These are phyloP conservation scores for Gossypium mustelinum DNA, from an alignment of 345 rosid species.

Conservation along the genomic window DNA sequence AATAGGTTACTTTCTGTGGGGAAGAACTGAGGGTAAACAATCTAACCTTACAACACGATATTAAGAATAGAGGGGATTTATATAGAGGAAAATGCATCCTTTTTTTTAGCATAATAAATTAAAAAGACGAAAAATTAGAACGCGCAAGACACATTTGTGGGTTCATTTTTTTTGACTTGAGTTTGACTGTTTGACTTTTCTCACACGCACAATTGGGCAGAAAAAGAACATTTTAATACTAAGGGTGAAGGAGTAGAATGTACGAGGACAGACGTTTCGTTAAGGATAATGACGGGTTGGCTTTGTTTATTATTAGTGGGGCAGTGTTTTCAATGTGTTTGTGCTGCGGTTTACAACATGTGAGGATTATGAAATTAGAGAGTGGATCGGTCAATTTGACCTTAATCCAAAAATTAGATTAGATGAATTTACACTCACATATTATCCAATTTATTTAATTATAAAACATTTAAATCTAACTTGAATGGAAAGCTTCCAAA, in stretches of 20 bases:
- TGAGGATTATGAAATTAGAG: neutral
- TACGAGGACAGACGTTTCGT: neutral
- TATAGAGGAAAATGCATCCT: neutral
- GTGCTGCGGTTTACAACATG: neutral
- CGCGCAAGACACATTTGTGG: neutral
- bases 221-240: neutral
- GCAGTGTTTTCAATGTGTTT: neutral
- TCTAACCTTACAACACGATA: neutral
- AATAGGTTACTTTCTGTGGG: neutral
- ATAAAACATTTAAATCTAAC: too few species aligned
- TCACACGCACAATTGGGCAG: neutral
- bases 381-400: too few species aligned
- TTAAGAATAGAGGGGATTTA: neutral
- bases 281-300: neutral
- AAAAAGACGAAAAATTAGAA: neutral
- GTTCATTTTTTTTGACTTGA: neutral
- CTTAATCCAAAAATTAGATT: too few species aligned
- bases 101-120: neutral
- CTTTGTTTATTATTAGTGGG: neutral
- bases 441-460: too few species aligned
- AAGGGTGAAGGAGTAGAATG: too few species aligned
- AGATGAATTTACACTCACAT: too few species aligned
- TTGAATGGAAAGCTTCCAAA: too few species aligned
- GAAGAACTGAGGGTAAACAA: neutral
- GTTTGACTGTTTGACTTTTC: neutral